Base-by-base conservation (phyloP, 768 basidiomycete species). In the Rhizopogon sp. region DNA sequence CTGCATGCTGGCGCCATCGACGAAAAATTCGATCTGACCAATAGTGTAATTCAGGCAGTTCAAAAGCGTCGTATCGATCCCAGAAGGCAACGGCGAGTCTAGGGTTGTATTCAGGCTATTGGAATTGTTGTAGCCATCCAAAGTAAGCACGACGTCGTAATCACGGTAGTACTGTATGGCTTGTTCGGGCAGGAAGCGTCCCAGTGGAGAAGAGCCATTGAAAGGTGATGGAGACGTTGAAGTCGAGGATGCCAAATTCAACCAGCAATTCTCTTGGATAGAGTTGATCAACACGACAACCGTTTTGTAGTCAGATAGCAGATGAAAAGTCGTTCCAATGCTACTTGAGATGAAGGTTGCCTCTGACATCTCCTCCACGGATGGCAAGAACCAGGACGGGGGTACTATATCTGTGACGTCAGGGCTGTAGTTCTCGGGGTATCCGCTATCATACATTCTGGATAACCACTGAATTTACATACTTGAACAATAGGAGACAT, bases 341-440 rank as follows among this genome's bases (percentile, higher is more conserved):
- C 60, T 66, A 39, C 65, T 73, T 20, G 77, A 77, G 10, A 62
- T 46, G 63, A 82, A 79, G 3, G 64, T 64, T 0, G 73, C 72
- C 33, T 72, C 66, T 14, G 64, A 57, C 59, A 76, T 61, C 68
- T 2, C 69, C 71, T 79, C 81, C 85, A 1, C 75, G 74, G 9
- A 87, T 40, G 85, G 85, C 84, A 84, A 87, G 69, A 77, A 88
- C 58, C 74, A 74, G 62, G 83, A 87, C 0, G 85, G 85, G 74
- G 74, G 20, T 20, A 20, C 20, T 20, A 20, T 2, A 0, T 76
- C 76, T 0, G 58, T 42, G 17, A 83, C 79, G 11, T 82, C 82
- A 3, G 74, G 72, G 7, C 72, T 70, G 4, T 61, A 2, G 5
- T 74, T 22, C 1, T 80, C 79, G 37, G 84, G 84, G 61, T 87